Percentiles rank a stretch among this genome's conserved stretches.
Evolutionary conservation across 2,329 filamentous ascomycete species (phyloP).

Genomic region (Fusarium sp.): DNA sequence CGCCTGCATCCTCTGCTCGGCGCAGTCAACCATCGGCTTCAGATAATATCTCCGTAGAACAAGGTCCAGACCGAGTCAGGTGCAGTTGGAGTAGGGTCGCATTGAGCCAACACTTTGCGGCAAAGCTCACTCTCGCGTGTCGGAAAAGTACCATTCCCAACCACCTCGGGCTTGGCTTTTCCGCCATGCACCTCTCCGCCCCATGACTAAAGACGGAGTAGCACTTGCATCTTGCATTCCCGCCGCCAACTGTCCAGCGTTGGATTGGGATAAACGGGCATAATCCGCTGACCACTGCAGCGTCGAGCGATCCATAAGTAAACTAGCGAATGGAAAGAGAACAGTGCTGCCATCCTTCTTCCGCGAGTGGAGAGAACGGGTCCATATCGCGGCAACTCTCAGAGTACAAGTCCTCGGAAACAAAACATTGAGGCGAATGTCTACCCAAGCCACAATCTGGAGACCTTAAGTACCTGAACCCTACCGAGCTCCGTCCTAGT

Average conservation of each 20-base stretch:
- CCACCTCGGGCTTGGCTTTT: conserved; percentile 9
- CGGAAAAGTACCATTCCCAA: conserved; percentile 15
- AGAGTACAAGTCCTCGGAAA: not conserved
- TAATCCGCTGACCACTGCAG: not conserved
- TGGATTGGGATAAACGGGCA: not conserved
- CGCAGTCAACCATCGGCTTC: not conserved
- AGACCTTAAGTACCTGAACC: conserved; percentile 37
- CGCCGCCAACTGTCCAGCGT: not conserved
- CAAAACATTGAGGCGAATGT: not conserved
- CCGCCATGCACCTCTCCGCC: not conserved
- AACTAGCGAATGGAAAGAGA: conserved; percentile 1
- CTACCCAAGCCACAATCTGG: not conserved
- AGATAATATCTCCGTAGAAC: not conserved
- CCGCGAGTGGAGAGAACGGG: not conserved
- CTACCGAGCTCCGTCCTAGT: not conserved
- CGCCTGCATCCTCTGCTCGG: not conserved
- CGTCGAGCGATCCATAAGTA: not conserved
- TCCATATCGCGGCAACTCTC: not conserved
- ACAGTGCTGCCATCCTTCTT: too few relatives aligned
- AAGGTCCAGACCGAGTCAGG: not conserved
- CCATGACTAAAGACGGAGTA: not conserved
- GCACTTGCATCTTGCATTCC: not conserved
- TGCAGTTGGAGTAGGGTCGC: not conserved
- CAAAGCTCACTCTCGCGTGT: not conserved
- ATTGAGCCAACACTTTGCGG: not conserved